These are phyloP conservation scores for Fonsecaea nubica DNA, from an alignment of 2,329 filamentous ascomycete species.

Conservation along the genomic window DNA sequence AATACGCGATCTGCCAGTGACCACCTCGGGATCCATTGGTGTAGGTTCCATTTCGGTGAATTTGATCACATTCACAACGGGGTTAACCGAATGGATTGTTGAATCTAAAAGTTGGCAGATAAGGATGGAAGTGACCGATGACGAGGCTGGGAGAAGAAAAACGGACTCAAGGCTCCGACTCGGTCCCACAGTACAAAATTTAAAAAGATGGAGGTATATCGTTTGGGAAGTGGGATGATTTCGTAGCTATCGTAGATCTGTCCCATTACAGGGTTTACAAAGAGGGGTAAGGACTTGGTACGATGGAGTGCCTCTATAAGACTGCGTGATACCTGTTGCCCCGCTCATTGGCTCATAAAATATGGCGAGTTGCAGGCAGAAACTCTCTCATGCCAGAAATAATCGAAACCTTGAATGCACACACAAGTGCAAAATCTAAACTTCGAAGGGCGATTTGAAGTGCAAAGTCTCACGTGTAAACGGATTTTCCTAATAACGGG, in stretches of 20 bases:
- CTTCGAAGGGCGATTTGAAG: too few species aligned
- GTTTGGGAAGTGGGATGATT: neutral
- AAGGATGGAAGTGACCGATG: neutral
- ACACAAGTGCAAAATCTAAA: too few species aligned
- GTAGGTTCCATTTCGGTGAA: conserved; percentile 19
- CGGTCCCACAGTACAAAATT: too few species aligned
- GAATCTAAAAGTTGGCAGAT: neutral
- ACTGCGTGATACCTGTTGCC: neutral
- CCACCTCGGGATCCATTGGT: conserved; percentile 28
- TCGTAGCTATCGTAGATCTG: neutral
- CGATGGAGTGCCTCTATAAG: neutral
- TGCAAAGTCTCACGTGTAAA: too few species aligned
- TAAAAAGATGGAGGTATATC: neutral
- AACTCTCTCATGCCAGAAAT: too few species aligned
- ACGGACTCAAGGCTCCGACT: neutral
- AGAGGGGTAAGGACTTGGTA: neutral
- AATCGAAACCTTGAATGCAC: too few species aligned
- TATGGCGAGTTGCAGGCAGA: neutral
- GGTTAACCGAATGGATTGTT: neutral
- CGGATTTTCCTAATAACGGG: too few species aligned
- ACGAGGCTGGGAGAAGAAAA: neutral
- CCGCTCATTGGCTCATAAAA: neutral
- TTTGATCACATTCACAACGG: neutral
- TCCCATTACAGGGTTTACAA: neutral
- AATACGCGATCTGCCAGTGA: conserved; percentile 43